Base-by-base conservation (phyloP, 371 early-diverging fungal species). In the Fennellomyces sp. region DNA sequence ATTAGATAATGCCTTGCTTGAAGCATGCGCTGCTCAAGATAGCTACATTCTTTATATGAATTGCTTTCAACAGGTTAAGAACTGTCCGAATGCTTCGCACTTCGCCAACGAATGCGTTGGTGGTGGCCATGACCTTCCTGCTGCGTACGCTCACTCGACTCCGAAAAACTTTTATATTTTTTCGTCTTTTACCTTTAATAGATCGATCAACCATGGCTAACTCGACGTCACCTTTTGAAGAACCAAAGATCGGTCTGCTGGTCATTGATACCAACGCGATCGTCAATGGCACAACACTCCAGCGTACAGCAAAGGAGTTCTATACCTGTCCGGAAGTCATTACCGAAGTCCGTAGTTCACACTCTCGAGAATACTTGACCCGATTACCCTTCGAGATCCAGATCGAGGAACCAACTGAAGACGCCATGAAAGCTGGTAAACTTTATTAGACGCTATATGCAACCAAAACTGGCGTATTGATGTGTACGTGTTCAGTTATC, bases 281-380 rank as follows among this genome's bases (percentile, higher is more conserved):
- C 52, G 73, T 89, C 48, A 80, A 86, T 56, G 79, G 80, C 51
- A 67, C 64, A 25, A 62, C 76, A 5, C 53, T 81, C 8, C 55
- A 65, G 30, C 52, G 64, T 52, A 62, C 93, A 47, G 93, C 93
- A 2, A 81, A 87, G 30, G 83, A 87, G 29, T 90, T 94, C 56
- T 87, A 87, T 56, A 95, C 97, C 23, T 82, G 92, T 27, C 93
- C 94, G 10, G 96, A 97, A 67, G 96, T 98, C 6, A 51, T 96
- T 26, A 72, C 69, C 35, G 98, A 98, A 80, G 79, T 97, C 53
- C 81, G 92, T 30, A 96, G 95, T 78, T 72, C 71, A 53, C 82
- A 87, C 26, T 81, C 95, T 6, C 77, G 91, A 27, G 86, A 91
- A 27, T 82, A 79, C 26, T 69, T 93, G n/a, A 77, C 73, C 29